Conservation (phyloP, 139 green algal species). For the Haematococcus lacustris region DNA sequence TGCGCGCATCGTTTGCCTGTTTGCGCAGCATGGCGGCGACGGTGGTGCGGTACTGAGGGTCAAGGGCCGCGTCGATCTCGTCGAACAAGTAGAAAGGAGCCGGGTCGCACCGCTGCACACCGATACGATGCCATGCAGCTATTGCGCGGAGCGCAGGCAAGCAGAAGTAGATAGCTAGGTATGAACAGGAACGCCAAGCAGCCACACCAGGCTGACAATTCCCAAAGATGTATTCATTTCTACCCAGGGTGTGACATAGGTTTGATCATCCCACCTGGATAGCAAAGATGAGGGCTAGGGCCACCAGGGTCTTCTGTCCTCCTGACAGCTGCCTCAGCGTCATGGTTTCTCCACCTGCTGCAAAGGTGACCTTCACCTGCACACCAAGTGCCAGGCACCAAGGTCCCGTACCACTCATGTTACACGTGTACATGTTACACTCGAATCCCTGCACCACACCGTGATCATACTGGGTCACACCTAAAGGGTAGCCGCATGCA, state of each 20-base stretch:
- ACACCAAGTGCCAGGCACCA: neutral
- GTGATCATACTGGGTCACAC: too few relatives aligned
- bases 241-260: too few relatives aligned
- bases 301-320: conserved; percentile 97
- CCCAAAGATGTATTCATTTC: too few relatives aligned
- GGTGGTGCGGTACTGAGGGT: conserved; percentile 78
- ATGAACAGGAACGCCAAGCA: too few relatives aligned
- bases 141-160: too few relatives aligned
- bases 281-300: conserved; percentile 96
- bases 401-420: too few relatives aligned
- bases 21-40: conserved; percentile 79
- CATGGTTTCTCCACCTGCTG: conserved; percentile 64
- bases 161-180: too few relatives aligned
- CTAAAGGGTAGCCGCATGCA: too few relatives aligned
- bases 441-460: too few relatives aligned
- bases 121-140: too few relatives aligned
- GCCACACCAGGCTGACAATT: too few relatives aligned
- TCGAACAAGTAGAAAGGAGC: conserved; percentile 99
- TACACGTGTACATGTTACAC: too few relatives aligned
- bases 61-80: conserved; percentile 97
- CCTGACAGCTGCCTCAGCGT: conserved; percentile 87
- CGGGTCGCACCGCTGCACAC: conserved; percentile 88
- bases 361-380: conserved; percentile 35
- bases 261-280: conserved; percentile 84
- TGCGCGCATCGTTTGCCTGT: conserved; percentile 57